Conservation (phyloP, 2,329 filamentous ascomycete species). For the Penicillium sp. region DNA sequence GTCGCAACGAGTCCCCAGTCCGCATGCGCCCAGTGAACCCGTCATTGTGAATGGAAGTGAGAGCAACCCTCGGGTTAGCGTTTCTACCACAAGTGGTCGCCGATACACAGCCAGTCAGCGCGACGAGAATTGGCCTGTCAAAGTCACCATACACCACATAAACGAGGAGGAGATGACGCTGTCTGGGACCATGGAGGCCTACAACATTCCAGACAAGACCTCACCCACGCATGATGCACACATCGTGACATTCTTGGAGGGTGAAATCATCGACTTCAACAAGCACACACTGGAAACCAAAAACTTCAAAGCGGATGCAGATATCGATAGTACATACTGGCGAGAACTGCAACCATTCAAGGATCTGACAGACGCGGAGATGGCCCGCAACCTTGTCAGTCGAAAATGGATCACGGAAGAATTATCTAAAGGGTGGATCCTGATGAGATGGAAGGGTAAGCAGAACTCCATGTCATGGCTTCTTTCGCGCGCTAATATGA, state of each 20-base stretch:
- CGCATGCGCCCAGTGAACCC: constrained; percentile 33
- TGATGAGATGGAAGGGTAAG: constrained; percentile 56
- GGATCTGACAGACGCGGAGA: constrained; percentile 45
- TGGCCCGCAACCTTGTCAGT: constrained; percentile 47
- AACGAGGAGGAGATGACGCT: constrained; percentile 64
- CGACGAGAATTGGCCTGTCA: constrained; percentile 67
- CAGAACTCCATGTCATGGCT: not conserved
- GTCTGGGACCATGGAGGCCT: constrained; percentile 70
- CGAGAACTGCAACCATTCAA: constrained; percentile 51
- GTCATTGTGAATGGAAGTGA: constrained; percentile 40
- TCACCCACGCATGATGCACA: constrained; percentile 45
- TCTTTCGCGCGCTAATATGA: constrained; percentile 11
- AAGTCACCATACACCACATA: constrained; percentile 65
- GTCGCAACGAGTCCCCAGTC: constrained; percentile 31
- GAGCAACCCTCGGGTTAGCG: constrained; percentile 31
- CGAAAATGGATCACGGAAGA: constrained; percentile 47
- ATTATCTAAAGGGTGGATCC: constrained; percentile 48
- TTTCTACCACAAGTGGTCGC: constrained; percentile 41
- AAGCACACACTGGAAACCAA: constrained; percentile 51
- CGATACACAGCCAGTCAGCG: constrained; percentile 39
- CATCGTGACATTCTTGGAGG: constrained; percentile 68
- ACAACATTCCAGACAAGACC: constrained; percentile 62
- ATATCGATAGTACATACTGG: constrained; percentile 53
- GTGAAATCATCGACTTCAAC: constrained; percentile 68
- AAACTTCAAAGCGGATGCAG: constrained; percentile 48